A percentile compares a stretch with the other conserved stretches of the same genome.
Conservation (phyloP, 1,284 basidiomycete genomes). For the Cryptococcus sp. region DNA sequence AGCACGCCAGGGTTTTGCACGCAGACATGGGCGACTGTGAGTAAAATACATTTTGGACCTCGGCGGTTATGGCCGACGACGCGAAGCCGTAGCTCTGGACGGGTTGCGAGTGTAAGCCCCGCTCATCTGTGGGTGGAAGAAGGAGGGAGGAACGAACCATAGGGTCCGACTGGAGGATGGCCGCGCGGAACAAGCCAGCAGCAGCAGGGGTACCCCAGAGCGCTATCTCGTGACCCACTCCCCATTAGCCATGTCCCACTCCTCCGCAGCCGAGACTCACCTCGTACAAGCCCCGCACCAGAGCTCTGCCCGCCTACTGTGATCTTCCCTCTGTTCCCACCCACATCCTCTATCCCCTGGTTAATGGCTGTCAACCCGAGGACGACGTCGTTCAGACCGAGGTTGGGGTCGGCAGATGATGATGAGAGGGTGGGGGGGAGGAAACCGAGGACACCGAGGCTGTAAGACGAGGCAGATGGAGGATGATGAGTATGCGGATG, state of each 20-base stretch:
- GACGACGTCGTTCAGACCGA: slow-evolving; percentile 67
- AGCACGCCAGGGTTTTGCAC: slow-evolving; percentile 51
- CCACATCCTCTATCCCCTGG: slow-evolving; percentile 59
- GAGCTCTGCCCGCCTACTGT: slow-evolving; percentile 84
- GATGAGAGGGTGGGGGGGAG: slow-evolving; percentile 56
- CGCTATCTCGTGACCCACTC: slow-evolving; percentile 41
- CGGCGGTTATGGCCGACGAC: slow-evolving; percentile 55
- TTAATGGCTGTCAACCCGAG: slow-evolving; percentile 66
- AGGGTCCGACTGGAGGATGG: slow-evolving; percentile 78
- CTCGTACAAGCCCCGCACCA: slow-evolving; percentile 74
- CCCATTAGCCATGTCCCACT: background rate
- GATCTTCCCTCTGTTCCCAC: slow-evolving; percentile 62
- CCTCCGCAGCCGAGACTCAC: slow-evolving; percentile 26
- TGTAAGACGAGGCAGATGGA: slow-evolving; percentile 52
- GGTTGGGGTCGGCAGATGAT: slow-evolving; percentile 60
- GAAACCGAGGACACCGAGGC: slow-evolving; percentile 74
- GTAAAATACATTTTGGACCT: slow-evolving; percentile 59
- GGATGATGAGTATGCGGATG: background rate
- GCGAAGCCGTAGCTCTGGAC: slow-evolving; percentile 69
- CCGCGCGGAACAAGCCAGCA: slow-evolving; percentile 63
- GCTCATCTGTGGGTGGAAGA: background rate
- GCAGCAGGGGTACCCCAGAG: slow-evolving; percentile 66
- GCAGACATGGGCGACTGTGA: slow-evolving; percentile 47
- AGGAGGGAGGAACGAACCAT: slow-evolving; percentile 57
- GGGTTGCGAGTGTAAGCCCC: background rate